phyloP scores from a whole-genome alignment of 768 basidiomycete genomes.

The Auricularia sp. region DNA sequence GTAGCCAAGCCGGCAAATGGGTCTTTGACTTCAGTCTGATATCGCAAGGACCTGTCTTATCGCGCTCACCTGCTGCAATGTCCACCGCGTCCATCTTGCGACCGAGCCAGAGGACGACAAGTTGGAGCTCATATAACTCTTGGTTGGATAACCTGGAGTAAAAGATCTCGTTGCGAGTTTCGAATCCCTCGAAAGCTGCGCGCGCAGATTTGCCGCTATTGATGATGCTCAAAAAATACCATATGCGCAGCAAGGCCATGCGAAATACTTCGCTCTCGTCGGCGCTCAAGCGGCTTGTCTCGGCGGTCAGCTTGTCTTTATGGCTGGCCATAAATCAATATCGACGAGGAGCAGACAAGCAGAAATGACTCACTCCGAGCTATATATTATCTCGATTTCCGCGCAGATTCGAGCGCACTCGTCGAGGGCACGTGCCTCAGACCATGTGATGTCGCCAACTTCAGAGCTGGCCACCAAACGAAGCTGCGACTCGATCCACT shows the following conservation, averaged over 20 bases:
- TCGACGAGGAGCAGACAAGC: not conserved
- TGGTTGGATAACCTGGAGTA: not conserved
- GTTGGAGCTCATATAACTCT: too few relatives aligned
- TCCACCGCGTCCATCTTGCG: too few relatives aligned
- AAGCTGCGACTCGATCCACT: constrained; percentile 11
- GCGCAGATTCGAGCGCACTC: constrained; percentile 18
- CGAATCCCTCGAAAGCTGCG: not conserved
- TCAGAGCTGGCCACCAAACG: constrained; percentile 7
- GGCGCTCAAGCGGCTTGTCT: constrained; percentile 29
- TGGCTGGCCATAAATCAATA: not conserved
- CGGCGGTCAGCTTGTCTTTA: not conserved
- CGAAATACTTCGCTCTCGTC: constrained; percentile 11
- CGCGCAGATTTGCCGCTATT: constrained; percentile 12
- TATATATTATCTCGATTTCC: constrained; percentile 30
- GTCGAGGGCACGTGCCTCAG: not conserved
- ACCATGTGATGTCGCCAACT: too few relatives aligned
- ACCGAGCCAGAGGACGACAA: too few relatives aligned
- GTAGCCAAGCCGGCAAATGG: too few relatives aligned
- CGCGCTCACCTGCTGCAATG: too few relatives aligned
- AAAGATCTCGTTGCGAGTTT: not conserved
- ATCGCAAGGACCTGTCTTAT: too few relatives aligned
- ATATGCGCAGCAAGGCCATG: constrained; percentile 10
- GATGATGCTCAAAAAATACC: constrained; percentile 14
- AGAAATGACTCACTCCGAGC: constrained; percentile 24
- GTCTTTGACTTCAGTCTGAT: too few relatives aligned